Evolutionary conservation across 495 filamentous ascomycete genomes (phyloP).

Genomic region (Ramalina intermedia): DNA sequence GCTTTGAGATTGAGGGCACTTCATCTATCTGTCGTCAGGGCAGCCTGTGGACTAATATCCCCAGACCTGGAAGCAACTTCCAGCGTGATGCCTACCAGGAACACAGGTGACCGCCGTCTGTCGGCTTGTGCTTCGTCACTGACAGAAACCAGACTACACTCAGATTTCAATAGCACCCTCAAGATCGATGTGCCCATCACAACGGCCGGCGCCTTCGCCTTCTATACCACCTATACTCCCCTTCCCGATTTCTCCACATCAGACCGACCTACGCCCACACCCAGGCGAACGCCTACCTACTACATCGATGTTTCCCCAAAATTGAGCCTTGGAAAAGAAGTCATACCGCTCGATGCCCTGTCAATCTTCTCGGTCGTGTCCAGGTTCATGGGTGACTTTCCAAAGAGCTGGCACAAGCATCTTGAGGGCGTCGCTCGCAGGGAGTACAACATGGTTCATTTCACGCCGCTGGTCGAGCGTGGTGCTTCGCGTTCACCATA

Average conservation of each 20-base stretch:
- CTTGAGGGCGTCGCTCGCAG: constrained; percentile 71
- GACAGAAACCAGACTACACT: constrained; percentile 49
- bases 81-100: constrained; percentile 62
- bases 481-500: constrained; percentile 92
- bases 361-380: constrained; percentile 91
- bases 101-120: constrained; percentile 54
- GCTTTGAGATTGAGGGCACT: constrained; percentile 89
- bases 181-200: constrained; percentile 77
- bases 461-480: constrained; percentile 81
- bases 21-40: constrained; percentile 91
- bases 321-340: constrained; percentile 53
- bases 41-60: constrained; percentile 91
- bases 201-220: constrained; percentile 81
- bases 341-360: constrained; percentile 68
- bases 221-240: constrained; percentile 85
- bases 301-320: constrained; percentile 88
- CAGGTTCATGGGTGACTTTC: constrained; percentile 93
- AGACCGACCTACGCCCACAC: constrained; percentile 31
- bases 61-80: constrained; percentile 58
- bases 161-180: constrained; percentile 84
- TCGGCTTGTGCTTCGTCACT: constrained; percentile 10
- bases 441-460: constrained; percentile 98
- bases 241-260: constrained; percentile 62
- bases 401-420: constrained; percentile 76
- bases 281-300: constrained; percentile 56